Percentiles rank a stretch among this genome's conserved stretches.
These are phyloP conservation scores for Mangifera indica DNA, from an alignment of 345 rosid genomes.

Conservation along the genomic window DNA sequence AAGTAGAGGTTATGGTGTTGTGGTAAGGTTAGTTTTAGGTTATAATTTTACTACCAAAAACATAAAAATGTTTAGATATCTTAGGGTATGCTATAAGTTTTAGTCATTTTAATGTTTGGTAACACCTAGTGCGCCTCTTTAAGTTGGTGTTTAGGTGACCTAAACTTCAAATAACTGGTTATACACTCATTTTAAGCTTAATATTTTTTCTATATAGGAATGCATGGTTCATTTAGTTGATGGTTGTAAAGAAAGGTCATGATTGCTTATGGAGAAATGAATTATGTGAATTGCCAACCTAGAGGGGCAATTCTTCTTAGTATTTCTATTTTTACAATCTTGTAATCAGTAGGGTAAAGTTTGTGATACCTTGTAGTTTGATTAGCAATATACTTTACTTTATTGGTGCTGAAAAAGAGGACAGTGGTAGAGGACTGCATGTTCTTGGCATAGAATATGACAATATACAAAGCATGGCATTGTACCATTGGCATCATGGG, in stretches of 20 bases:
- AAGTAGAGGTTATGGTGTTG: background rate
- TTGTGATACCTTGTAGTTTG: background rate
- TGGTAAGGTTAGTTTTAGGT: background rate
- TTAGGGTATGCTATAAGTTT: background rate
- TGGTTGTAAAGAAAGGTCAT: background rate
- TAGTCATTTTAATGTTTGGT: background rate
- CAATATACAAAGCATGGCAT: too few species aligned
- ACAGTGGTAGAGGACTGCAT: too few species aligned
- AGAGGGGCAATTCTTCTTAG: background rate
- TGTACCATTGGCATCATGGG: too few species aligned
- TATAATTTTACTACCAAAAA: background rate
- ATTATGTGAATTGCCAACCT: background rate
- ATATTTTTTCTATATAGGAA: background rate
- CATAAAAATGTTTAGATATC: background rate
- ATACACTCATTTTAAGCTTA: background rate
- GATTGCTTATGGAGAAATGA: background rate
- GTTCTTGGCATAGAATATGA: too few species aligned
- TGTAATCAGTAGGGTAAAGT: background rate
- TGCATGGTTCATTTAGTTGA: background rate
- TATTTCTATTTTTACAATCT: too few species aligned
- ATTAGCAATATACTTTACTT: too few species aligned
- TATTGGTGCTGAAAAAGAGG: too few species aligned
- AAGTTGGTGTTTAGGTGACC: too few species aligned
- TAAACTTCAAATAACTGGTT: too few species aligned
- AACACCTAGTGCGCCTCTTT: background rate